phyloP scores from a whole-genome alignment of 1,284 basidiomycete genomes.

The Ustilago sp. region DNA sequence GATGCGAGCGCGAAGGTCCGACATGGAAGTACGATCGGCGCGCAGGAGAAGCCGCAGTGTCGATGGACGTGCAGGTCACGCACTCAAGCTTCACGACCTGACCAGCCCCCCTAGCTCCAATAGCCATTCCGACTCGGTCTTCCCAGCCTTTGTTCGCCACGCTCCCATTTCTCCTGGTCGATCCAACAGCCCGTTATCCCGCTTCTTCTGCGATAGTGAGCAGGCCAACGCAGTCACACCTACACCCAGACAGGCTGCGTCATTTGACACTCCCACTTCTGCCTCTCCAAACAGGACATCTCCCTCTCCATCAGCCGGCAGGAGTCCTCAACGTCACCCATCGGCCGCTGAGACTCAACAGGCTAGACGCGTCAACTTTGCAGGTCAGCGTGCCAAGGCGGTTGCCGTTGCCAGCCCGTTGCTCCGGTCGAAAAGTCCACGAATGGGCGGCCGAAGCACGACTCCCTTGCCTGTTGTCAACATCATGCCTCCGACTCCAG shows the following conservation, averaged over 20 bases:
- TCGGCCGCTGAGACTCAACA: slow-evolving; percentile 42
- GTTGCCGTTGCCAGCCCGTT: slow-evolving; percentile 53
- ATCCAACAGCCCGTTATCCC: slow-evolving; percentile 36
- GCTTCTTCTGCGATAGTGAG: slow-evolving; percentile 27
- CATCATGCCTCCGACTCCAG: slow-evolving; percentile 64
- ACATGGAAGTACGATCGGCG: slow-evolving; percentile 30
- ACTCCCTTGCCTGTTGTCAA: slow-evolving; percentile 54
- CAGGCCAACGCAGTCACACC: slow-evolving; percentile 22
- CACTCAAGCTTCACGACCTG: slow-evolving; percentile 24
- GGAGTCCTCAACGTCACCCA: slow-evolving; percentile 28
- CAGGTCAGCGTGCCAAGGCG: slow-evolving; percentile 45
- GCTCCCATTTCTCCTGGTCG: slow-evolving; percentile 25
- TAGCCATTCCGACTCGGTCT: slow-evolving; percentile 46
- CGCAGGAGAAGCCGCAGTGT: slow-evolving; percentile 52
- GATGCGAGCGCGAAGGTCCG: slow-evolving; percentile 36
- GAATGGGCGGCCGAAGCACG: slow-evolving; percentile 21
- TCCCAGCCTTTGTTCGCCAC: slow-evolving; percentile 50
- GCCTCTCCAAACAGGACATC: slow-evolving; percentile 18
- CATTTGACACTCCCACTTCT: slow-evolving; percentile 16
- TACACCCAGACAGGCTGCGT: slow-evolving; percentile 14
- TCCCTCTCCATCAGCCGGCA: slow-evolving; percentile 17
- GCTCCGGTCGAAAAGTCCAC: slow-evolving; percentile 45
- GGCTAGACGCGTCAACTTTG: slow-evolving; percentile 50
- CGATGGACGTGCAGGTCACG: slow-evolving; percentile 27
- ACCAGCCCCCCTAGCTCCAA: slow-evolving; percentile 44